Evolutionary conservation across 2,329 filamentous ascomycete genomes (phyloP), one percentile per base, ranked within the genome.

Genomic region (Penicillium concentricum): DNA sequence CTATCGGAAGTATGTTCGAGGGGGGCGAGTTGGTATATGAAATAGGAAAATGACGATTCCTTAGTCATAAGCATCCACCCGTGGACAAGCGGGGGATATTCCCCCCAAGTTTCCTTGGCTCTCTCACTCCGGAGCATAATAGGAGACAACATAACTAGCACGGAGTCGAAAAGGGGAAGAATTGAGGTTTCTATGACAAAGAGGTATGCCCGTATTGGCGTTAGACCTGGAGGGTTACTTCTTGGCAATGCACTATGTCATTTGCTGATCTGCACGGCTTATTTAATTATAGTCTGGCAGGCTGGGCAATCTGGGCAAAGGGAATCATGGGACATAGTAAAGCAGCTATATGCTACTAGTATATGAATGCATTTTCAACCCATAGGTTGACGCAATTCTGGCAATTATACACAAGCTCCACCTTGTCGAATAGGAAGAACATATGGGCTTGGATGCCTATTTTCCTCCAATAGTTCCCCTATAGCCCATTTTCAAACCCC

Each of bases 61-160:
- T 64, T 58, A 64, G 56, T 61, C 59, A 57, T 46, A n/a, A 15
- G 3, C n/a, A 15, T 26, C 49, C 50, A 45, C 38, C 44, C 50
- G n/a, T n/a, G n/a, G n/a, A n/a, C n/a, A 48, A 58, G 64, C 60
- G 58, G 63, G 61, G 59, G 46, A 38, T 50, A 28, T 56, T 57
- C 55, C 28, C 35, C 51, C 56, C 60, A 60, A 35, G 48, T 47
- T 28, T 12, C 2, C 43, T 57, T 52, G 48, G 54, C 54, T 35
- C 22, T n/a, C 26, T 37, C 9, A 22, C 15, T 37, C 32, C 50
- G 34, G 24, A 32, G 35, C 46, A 32, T 22, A 52, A 52, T 16
- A 26, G 18, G 22, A 39, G n/a, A 34, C 6, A 18, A 51, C 12
- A 24, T 22, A 42, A n/a, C 12, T 30, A n/a, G n/a, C n/a, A 26